phyloP scores from a whole-genome alignment of 2,329 filamentous ascomycete species.

The Colletotrichum limetticola region DNA sequence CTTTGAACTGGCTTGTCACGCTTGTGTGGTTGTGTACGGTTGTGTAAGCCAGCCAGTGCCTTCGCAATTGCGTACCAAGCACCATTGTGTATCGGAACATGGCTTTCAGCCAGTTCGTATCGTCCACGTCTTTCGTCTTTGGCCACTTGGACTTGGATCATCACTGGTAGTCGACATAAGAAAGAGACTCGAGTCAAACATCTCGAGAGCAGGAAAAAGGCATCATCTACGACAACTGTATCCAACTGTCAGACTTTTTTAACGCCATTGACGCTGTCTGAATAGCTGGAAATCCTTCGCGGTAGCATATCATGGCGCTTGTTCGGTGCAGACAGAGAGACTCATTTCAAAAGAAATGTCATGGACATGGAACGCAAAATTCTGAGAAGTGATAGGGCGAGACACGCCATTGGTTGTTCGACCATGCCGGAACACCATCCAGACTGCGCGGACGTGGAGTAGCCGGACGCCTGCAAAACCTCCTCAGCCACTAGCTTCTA shows the following conservation, averaged over 20 bases:
- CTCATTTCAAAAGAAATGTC: slow-evolving; percentile 28
- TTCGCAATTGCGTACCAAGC: slow-evolving; percentile 2
- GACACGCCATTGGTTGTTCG: slow-evolving; percentile 28
- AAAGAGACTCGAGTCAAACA: slow-evolving; percentile 30
- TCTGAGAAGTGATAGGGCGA: slow-evolving; percentile 35
- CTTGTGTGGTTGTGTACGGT: not conserved
- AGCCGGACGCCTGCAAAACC: slow-evolving; percentile 25
- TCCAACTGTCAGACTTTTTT: slow-evolving; percentile 22
- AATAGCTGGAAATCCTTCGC: slow-evolving; percentile 12
- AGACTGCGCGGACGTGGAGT: slow-evolving; percentile 27
- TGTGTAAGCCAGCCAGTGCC: not conserved
- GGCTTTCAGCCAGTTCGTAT: slow-evolving; percentile 21
- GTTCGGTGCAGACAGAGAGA: slow-evolving; percentile 19
- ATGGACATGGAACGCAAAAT: slow-evolving; percentile 21
- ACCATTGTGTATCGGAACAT: slow-evolving; percentile 1
- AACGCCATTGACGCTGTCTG: slow-evolving; percentile 28
- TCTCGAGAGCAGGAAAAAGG: slow-evolving; percentile 18
- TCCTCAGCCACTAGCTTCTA: slow-evolving; percentile 20
- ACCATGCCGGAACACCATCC: slow-evolving; percentile 22
- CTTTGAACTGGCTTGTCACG: not conserved
- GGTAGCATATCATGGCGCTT: not conserved
- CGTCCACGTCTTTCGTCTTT: slow-evolving; percentile 5
- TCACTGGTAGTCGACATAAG: slow-evolving; percentile 20
- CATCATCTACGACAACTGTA: slow-evolving; percentile 27
- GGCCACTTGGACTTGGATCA: slow-evolving; percentile 25